These are phyloP conservation scores for Tricharina praecox DNA, from an alignment of 495 filamentous ascomycete genomes.

Conservation along the genomic window DNA sequence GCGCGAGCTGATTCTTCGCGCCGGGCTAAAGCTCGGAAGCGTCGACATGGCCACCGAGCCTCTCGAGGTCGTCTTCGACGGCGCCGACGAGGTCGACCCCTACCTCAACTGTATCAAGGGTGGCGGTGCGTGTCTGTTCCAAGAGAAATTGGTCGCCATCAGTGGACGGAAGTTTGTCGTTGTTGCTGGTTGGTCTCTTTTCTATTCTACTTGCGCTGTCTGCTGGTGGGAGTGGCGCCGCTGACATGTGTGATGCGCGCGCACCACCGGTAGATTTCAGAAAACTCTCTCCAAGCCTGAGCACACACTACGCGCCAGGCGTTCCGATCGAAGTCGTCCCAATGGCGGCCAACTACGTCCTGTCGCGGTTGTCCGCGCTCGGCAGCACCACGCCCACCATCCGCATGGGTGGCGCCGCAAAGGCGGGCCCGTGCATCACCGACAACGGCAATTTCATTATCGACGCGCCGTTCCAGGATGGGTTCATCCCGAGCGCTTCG, in stretches of 20 bases:
- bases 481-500: constrained; percentile 37
- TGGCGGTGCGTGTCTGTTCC: constrained; percentile 88
- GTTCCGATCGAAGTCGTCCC: constrained; percentile 91
- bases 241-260: too few species aligned
- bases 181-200: constrained; percentile 46
- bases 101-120: constrained; percentile 95
- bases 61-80: constrained; percentile 25
- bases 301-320: constrained; percentile 56
- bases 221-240: neutral
- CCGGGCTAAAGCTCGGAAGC: constrained; percentile 57
- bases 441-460: constrained; percentile 91
- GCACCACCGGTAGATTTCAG: constrained; percentile 79
- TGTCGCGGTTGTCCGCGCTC: constrained; percentile 47
- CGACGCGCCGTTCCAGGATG: constrained; percentile 66
- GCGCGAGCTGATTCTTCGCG: constrained; percentile 58
- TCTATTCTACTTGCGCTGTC: neutral
- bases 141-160: constrained; percentile 89
- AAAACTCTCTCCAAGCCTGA: constrained; percentile 62
- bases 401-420: constrained; percentile 47
- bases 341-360: constrained; percentile 53
- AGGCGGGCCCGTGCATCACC: constrained; percentile 71
- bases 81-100: constrained; percentile 91
- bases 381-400: constrained; percentile 53
- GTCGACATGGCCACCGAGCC: constrained; percentile 38
- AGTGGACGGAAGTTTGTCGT: constrained; percentile 77